A percentile compares a stretch with the other conserved stretches of the same genome.
phyloP scores from a whole-genome alignment of 2,329 filamentous ascomycete genomes.

The Mycogone perniciosa region DNA sequence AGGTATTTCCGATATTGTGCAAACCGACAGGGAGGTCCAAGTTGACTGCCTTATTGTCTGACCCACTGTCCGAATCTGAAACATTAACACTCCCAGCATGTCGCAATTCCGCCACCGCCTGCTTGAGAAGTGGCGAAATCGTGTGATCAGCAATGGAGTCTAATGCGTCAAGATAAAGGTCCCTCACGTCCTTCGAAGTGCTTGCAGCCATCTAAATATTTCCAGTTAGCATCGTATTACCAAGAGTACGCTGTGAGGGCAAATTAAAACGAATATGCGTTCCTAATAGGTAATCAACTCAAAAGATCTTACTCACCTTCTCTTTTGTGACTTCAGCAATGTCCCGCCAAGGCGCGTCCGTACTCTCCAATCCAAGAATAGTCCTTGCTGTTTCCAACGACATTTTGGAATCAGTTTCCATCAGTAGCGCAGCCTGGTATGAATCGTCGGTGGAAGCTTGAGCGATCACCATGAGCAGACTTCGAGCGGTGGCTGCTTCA shows the following conservation, averaged over 20 bases:
- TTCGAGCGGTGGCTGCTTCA: slow-evolving; percentile 25
- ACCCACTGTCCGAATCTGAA: slow-evolving; percentile 9
- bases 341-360: slow-evolving; percentile 6
- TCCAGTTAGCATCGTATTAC: neutral
- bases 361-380: slow-evolving; percentile 21
- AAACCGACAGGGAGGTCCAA: slow-evolving; percentile 72
- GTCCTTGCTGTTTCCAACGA: slow-evolving; percentile 28
- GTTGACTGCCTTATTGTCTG: slow-evolving; percentile 20
- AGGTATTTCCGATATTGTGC: slow-evolving; percentile 93
- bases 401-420: slow-evolving; percentile 31
- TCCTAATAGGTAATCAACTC: too few relatives aligned
- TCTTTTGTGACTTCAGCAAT: slow-evolving; percentile 21
- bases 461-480: slow-evolving; percentile 30
- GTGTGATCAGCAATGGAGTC: slow-evolving; percentile 29
- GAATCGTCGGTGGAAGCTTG: slow-evolving; percentile 28
- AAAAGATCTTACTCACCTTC: slow-evolving; percentile 20
- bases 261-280: neutral
- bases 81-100: slow-evolving; percentile 13
- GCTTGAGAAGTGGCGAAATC: slow-evolving; percentile 18
- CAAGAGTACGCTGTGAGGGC: neutral
- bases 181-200: slow-evolving; percentile 23
- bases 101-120: slow-evolving; percentile 21
- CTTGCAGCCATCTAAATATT: slow-evolving; percentile 21
- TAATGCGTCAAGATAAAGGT: slow-evolving; percentile 29
- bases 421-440: slow-evolving; percentile 27